Evolutionary conservation across 2,329 filamentous ascomycete genomes (phyloP), one percentile per base, ranked within the genome.

Genomic region (Aureobasidium pullulans): DNA sequence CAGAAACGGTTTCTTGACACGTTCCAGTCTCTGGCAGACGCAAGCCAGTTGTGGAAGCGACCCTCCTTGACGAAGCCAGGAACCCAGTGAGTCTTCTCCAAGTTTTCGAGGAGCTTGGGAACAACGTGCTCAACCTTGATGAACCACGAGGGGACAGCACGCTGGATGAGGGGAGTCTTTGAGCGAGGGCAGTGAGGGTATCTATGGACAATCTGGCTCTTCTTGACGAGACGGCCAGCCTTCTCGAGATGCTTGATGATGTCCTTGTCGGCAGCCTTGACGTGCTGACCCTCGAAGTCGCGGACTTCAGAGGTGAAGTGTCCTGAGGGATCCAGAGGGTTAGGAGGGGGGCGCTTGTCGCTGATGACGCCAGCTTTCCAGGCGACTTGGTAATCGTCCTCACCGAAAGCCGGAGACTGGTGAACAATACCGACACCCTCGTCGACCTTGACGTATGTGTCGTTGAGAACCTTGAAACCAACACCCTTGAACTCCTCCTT

Each of bases 361-460:
- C 75, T 87, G 69, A 96, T 87, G 66, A 96, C 82, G 43, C 90
- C 92, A 47, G 84, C 79, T 60, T 87, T 85, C 62, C 91, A 73
- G 8, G 88, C 89, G 61, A 94, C 84, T 65, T 86, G 87, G 78
- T 96, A 96, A 86, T 97, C 93, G 64, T 96, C 93, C 75, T 96
- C 90, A 82, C 93, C 93, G 70, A 93, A 96, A 1, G 91, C 90
- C 2, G 93, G 93, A 4, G 93, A 83, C 73, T 96, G 91, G 73
- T 97, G 93, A 46, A 97, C 93, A 63, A 97, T 88, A 69, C 93
- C 93, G 36, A 90, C 90, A 84, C 93, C 93, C 68, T 90, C 91
- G 62, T 94, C 91, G 32, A 88, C 85, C 29, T 89, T 94, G 60
- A 96, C 92, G 69, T 96, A 96, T 6, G 81, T 84, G 39, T 88